Evolutionary conservation across 192 early-diverging fungal species (phyloP), one percentile per base, ranked within the genome.

Genomic region (Spizellomyces punctatus): DNA sequence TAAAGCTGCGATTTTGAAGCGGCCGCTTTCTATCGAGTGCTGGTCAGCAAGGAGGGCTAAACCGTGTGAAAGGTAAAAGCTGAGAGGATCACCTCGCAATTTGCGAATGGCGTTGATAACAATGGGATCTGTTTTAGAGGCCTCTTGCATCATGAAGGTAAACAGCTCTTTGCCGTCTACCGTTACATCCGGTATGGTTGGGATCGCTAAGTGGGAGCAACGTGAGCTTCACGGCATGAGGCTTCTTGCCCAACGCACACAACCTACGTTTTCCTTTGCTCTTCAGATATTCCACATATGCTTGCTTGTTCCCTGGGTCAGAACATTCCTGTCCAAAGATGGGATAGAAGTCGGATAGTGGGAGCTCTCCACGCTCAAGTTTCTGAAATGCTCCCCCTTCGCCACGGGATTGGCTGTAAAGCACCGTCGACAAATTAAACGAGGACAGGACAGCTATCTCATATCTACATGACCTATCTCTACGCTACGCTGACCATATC

Each of bases 1-100:
- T 76, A 95, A 79, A 17, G 94, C 94, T 0, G 86, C 92, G 7
- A 93, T 76, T 41, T 78, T 89, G 73, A 85, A 91, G 17, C 74
- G 45, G 46, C 87, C 89, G 16, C 74, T 74, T 16, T 71, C 72
- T 64, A 19, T 63, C 17, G 0, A 3, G 0, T 36, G 17, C 41
- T 16, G 41, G 41, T 78, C 63, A 59, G 65, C 68, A 14, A 43
- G 46, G 46, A 36, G 22, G 64, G 46, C 46, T 14, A 47, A 57
- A 67, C 14, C 9, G 4, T 4, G n/a, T 19, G 42, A 36, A 48
- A 9, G 6, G 4, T 21, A 43, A 58, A 10, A 63, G 12, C 12
- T 0, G 27, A 63, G 22, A 6, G 52, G 17, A 12, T 67, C 27
- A 81, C 79, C 81, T 74, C 74, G 76, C 9, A 87, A 55, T 48